These are phyloP conservation scores for Penicillium nucicola DNA, from an alignment of 495 filamentous ascomycete genomes.

Conservation along the genomic window DNA sequence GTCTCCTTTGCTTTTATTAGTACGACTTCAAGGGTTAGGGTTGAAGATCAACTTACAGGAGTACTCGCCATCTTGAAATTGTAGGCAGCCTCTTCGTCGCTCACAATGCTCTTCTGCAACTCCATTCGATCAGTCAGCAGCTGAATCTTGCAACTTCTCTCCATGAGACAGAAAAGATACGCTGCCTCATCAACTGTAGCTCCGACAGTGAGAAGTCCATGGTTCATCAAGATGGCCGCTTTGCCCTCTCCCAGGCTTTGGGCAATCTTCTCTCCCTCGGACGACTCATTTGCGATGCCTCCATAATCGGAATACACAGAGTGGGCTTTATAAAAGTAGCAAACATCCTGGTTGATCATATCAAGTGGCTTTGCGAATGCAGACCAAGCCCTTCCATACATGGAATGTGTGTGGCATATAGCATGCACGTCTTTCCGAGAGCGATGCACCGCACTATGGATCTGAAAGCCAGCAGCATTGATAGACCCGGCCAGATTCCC, in stretches of 20 bases:
- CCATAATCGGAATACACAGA: constrained; percentile 53
- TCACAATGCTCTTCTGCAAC: constrained; percentile 36
- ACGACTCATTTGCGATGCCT: constrained; percentile 49
- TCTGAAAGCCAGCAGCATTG: constrained; percentile 60
- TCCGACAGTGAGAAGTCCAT: constrained; percentile 53
- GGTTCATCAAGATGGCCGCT: constrained; percentile 48
- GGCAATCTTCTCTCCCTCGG: constrained; percentile 52
- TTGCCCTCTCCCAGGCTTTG: constrained; percentile 44
- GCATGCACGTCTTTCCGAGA: constrained; percentile 30
- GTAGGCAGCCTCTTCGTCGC: constrained; percentile 50
- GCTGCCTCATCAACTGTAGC: constrained; percentile 54
- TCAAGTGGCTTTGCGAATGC: constrained; percentile 26
- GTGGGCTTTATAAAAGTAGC: constrained; percentile 48
- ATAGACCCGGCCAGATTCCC: constrained; percentile 35
- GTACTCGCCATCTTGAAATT: constrained; percentile 40
- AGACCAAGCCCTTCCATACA: constrained; percentile 26
- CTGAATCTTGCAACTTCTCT: constrained; percentile 50
- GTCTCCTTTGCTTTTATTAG: constrained; percentile 13
- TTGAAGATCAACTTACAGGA: no score
- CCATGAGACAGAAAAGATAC: constrained; percentile 50
- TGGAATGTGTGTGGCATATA: constrained; percentile 29
- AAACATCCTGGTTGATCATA: constrained; percentile 45
- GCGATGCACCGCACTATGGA: constrained; percentile 38
- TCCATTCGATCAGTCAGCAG: constrained; percentile 45
- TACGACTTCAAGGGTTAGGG: no score